Conservation (phyloP, 2,329 filamentous ascomycete genomes). For the Fusarium poae region DNA sequence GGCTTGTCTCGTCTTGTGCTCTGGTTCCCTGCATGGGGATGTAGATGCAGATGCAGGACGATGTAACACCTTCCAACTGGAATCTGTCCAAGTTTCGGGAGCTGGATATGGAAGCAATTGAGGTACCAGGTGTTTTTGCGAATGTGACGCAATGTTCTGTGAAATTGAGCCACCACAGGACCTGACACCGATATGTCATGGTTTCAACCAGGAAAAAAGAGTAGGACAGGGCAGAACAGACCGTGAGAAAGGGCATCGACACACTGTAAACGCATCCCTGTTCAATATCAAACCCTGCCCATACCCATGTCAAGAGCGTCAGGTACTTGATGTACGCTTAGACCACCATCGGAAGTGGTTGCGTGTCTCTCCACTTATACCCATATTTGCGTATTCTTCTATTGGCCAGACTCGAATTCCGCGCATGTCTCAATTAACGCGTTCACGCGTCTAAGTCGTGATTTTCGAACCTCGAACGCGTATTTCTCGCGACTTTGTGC, state of each 20-base stretch:
- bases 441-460: conserved; percentile 30
- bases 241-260: neutral
- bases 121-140: too few species aligned
- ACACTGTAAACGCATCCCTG: conserved; percentile 25
- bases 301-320: conserved; percentile 14
- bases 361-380: conserved; percentile 35
- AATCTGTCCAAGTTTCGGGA: conserved; percentile 12
- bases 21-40: conserved; percentile 2
- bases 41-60: conserved; percentile 7
- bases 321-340: conserved; percentile 43
- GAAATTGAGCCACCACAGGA: neutral
- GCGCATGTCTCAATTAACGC: conserved; percentile 39
- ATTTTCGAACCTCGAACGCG: conserved; percentile 27
- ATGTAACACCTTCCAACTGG: conserved; percentile 18
- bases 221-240: neutral
- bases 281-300: neutral
- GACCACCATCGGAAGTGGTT: conserved; percentile 46
- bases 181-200: neutral
- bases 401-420: conserved; percentile 29
- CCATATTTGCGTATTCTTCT: conserved; percentile 13
- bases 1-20: conserved; percentile 9
- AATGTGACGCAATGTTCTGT: conserved; percentile 22
- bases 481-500: conserved; percentile 28
- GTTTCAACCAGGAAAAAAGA: conserved; percentile 7
- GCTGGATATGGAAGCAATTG: neutral